These are phyloP conservation scores for Polysphondylium violaceum DNA, from an alignment of 78 protist species.

Conservation along the genomic window DNA sequence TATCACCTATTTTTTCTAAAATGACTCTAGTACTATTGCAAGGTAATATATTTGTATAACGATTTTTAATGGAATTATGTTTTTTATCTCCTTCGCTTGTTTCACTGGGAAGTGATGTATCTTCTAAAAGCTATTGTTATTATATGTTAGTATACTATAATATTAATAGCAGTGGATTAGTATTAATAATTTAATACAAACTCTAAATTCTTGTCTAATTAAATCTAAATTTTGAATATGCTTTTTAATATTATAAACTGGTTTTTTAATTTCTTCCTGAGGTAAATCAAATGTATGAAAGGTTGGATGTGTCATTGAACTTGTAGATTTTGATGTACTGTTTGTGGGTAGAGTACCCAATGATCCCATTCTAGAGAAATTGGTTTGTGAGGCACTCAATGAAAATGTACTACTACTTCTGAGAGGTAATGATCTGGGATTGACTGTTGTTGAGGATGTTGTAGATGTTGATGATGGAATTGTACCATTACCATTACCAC, in stretches of 20 bases:
- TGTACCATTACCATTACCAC: too few relatives aligned
- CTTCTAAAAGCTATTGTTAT: neutral
- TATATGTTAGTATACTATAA: neutral
- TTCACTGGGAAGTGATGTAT: conserved; percentile 7
- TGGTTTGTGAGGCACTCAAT: conserved; percentile 26
- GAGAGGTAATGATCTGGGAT: conserved; percentile 16
- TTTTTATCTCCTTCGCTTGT: conserved; percentile 60
- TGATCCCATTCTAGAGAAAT: conserved; percentile 40
- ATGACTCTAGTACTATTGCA: conserved; percentile 69
- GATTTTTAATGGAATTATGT: conserved; percentile 78
- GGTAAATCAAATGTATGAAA: neutral
- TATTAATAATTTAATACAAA: neutral
- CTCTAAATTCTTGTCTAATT: conserved; percentile 35
- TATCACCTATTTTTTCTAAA: conserved; percentile 27
- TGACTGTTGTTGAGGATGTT: neutral
- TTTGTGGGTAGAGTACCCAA: conserved; percentile 43
- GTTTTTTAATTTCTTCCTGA: conserved; percentile 20
- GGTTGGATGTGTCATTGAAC: neutral
- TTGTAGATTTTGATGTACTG: neutral
- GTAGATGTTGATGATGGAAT: too few relatives aligned
- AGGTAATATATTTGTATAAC: conserved; percentile 86
- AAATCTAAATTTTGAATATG: neutral
- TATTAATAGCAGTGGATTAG: neutral
- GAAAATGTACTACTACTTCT: conserved; percentile 23
- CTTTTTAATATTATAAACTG: conserved; percentile 25